phyloP scores from a whole-genome alignment of 345 rosid species.

The Euphorbia peplus region DNA sequence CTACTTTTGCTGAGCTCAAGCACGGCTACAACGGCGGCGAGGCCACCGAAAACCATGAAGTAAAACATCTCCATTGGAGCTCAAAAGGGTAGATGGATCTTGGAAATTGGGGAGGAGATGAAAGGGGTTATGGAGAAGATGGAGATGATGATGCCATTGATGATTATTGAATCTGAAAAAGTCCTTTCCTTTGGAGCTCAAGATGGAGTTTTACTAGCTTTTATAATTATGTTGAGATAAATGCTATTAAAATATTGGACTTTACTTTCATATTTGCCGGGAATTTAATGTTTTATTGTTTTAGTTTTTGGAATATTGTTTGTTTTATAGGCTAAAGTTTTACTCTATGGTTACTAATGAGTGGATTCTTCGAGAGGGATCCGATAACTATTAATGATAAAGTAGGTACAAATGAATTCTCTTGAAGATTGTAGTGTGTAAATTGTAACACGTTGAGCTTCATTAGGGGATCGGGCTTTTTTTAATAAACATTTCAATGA shows the following conservation, averaged over 20 bases:
- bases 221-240: neutral
- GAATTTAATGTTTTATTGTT: neutral
- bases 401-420: no score
- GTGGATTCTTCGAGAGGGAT: no score
- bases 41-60: constrained; percentile 52
- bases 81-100: neutral
- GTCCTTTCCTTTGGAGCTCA: neutral
- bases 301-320: neutral
- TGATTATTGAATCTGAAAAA: neutral
- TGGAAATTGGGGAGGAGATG: neutral
- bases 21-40: constrained; percentile 46
- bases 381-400: no score
- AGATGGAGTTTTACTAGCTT: neutral
- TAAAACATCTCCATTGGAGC: constrained; percentile 62
- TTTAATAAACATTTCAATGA: no score
- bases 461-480: no score
- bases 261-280: neutral
- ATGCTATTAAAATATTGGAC: neutral
- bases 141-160: neutral
- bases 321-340: neutral
- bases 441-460: no score
- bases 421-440: no score
- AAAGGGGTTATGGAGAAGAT: neutral
- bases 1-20: constrained; percentile 60
- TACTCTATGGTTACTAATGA: no score